Evolutionary conservation across 257 asterid species (phyloP), one percentile per base, ranked within the genome.

Genomic region (Osmanthus fragrans): DNA sequence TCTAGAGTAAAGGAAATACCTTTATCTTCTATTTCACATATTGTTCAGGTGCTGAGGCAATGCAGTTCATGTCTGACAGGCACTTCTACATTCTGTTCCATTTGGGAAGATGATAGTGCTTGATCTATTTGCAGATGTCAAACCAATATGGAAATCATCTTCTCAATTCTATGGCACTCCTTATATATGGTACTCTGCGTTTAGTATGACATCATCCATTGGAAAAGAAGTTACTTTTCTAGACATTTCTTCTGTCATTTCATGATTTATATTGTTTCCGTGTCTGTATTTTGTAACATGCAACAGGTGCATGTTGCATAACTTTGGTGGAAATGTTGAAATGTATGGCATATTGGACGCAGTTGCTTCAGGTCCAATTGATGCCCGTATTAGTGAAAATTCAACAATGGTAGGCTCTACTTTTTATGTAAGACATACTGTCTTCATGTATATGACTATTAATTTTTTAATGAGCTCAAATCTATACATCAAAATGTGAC

Each of bases 21-120:
- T 68, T 68, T n/a, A 19, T 65, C 68, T 60, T 79, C 33, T 47
- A 29, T 11, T 29, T 60, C 29, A 1, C 34, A 63, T 63, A 27
- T 3, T 60, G 33, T 63, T 63, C 36, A 4, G 69, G 69, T 63
- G 69, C 69, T 63, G 34, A 63, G 51, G 51, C 76, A 70, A 73
- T 66, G 33, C 70, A 60, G 64, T 79, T 77, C 70, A 66, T 83
- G 67, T 80, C 65, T 82, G 76, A 76, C 93, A 95, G 99, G 99
- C 99, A 78, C 97, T 95, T 86, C 83, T 95, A 70, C 99, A 95
- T 85, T 95, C 99, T 73, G 99, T 95, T 85, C 99, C 98, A 72
- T 87, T 82, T 76, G 99, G 99, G 87, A 93, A 91, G 91, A 95
- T 95, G 99, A 90, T 95, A 79, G 99, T 95, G 81, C 97, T 95